phyloP scores from a whole-genome alignment of 192 early-diverging fungal species.

The Powellomyces hirtus region DNA sequence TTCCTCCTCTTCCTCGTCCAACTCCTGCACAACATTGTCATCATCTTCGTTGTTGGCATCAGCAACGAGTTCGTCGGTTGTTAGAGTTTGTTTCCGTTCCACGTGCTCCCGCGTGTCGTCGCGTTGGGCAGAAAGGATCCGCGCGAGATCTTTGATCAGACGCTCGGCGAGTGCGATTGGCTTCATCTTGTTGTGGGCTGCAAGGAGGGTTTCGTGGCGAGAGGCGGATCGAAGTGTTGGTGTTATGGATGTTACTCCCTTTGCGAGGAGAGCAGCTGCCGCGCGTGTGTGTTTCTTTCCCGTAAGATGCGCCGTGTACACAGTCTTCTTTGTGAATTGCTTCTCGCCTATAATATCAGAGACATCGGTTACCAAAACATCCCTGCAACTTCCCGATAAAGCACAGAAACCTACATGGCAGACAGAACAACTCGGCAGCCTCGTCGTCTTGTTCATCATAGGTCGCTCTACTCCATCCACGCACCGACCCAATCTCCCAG shows the following conservation, averaged over 20 bases:
- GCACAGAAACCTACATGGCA: slow-evolving; percentile 50
- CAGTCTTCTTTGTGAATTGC: slow-evolving; percentile 79
- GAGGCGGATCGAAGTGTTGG: not conserved
- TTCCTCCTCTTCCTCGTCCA: slow-evolving; percentile 64
- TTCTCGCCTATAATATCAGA: slow-evolving; percentile 56
- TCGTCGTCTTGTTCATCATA: slow-evolving; percentile 34
- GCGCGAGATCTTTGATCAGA: slow-evolving; percentile 56
- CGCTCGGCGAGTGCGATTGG: slow-evolving; percentile 61
- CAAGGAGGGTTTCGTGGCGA: slow-evolving; percentile 22
- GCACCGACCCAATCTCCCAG: slow-evolving; percentile 58
- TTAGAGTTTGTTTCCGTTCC: slow-evolving; percentile 88
- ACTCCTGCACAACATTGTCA: slow-evolving; percentile 43
- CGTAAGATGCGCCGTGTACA: slow-evolving; percentile 79
- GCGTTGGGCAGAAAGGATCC: slow-evolving; percentile 38
- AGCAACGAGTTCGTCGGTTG: slow-evolving; percentile 70
- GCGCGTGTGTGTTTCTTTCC: slow-evolving; percentile 93
- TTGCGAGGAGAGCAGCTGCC: slow-evolving; percentile 45
- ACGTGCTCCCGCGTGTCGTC: slow-evolving; percentile 85
- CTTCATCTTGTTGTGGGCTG: slow-evolving; percentile 36
- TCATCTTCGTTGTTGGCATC: slow-evolving; percentile 19
- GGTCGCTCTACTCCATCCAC: slow-evolving; percentile 59
- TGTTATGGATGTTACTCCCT: slow-evolving; percentile 22
- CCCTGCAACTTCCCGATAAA: no score
- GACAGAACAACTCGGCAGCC: slow-evolving; percentile 64
- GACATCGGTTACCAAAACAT: no score